A percentile compares a stretch with the other conserved stretches of the same genome.
Evolutionary conservation across 768 basidiomycete species (phyloP).

Genomic region (Chiua virens): DNA sequence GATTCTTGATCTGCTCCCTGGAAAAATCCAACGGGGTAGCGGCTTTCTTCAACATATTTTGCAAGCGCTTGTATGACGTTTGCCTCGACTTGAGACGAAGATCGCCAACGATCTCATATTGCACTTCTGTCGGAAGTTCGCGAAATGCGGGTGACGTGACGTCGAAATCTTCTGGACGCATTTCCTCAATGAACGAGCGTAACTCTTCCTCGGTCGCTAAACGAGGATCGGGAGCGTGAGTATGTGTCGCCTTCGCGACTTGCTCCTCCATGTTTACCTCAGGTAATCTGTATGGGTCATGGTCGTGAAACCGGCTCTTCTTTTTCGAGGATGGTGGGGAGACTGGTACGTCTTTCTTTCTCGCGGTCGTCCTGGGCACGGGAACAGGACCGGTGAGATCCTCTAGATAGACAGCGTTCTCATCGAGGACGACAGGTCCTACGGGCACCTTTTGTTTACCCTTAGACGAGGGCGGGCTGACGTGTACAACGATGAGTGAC

Average conservation of each 20-base stretch:
- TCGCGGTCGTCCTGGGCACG: conserved; percentile 51
- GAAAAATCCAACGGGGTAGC: conserved; percentile 93
- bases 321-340: conserved; percentile 53
- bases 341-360: conserved; percentile 26
- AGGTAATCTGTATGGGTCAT: conserved; percentile 94
- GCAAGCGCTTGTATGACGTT: conserved; percentile 87
- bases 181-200: conserved; percentile 89
- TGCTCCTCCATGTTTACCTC: conserved; percentile 69
- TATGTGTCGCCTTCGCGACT: conserved; percentile 60
- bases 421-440: conserved; percentile 56
- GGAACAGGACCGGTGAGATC: conserved; percentile 63
- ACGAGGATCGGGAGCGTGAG: conserved; percentile 77
- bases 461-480: conserved; percentile 32
- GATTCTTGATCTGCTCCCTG: conserved; percentile 89
- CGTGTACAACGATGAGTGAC: background rate
- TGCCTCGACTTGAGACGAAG: conserved; percentile 92
- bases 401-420: conserved; percentile 84
- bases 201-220: conserved; percentile 96
- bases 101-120: conserved; percentile 98
- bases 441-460: conserved; percentile 48
- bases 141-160: conserved; percentile 86
- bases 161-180: conserved; percentile 95
- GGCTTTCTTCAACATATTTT: conserved; percentile 82
- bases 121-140: conserved; percentile 91
- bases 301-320: conserved; percentile 66